Conservation (phyloP, 306 rosid species). For the Lathyrus sativus region DNA sequence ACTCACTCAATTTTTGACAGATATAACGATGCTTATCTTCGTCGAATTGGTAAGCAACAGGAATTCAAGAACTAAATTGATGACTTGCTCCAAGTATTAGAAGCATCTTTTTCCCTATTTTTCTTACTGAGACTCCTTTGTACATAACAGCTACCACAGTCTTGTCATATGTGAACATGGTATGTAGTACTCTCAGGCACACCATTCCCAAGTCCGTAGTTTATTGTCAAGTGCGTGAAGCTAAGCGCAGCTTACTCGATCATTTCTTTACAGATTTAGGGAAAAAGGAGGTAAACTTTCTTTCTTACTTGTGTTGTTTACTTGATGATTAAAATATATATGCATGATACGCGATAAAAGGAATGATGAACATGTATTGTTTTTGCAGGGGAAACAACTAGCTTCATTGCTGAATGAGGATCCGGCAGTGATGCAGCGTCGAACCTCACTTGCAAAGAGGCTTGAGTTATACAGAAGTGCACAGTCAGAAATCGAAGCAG, state of each 20-base stretch:
- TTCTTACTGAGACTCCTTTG: constrained; percentile 20
- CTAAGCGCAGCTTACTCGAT: constrained; percentile 87
- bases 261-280: constrained; percentile 90
- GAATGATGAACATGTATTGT: constrained; percentile 7
- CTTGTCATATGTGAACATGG: constrained; percentile 90
- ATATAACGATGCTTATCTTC: constrained; percentile 87
- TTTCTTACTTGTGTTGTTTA: constrained; percentile 11
- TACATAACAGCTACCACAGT: constrained; percentile 70
- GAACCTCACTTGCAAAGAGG: constrained; percentile 72
- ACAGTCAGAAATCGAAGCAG: constrained; percentile 85
- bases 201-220: constrained; percentile 94
- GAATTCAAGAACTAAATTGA: not conserved
- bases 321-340: constrained; percentile 18
- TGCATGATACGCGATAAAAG: not conserved
- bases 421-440: constrained; percentile 90
- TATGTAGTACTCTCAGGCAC: constrained; percentile 76
- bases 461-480: constrained; percentile 94
- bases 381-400: constrained; percentile 69
- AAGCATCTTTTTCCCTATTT: not conserved
- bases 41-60: constrained; percentile 71
- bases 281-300: constrained; percentile 63
- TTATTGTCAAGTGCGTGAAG: constrained; percentile 96
- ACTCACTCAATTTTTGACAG: constrained; percentile 89
- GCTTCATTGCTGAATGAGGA: constrained; percentile 83
- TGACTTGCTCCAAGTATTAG: not conserved